A percentile compares a stretch with the other conserved stretches of the same genome.
Evolutionary conservation across 225 moss, liverwort and hornwort species (phyloP).

Genomic region (Polytrichum commune): DNA sequence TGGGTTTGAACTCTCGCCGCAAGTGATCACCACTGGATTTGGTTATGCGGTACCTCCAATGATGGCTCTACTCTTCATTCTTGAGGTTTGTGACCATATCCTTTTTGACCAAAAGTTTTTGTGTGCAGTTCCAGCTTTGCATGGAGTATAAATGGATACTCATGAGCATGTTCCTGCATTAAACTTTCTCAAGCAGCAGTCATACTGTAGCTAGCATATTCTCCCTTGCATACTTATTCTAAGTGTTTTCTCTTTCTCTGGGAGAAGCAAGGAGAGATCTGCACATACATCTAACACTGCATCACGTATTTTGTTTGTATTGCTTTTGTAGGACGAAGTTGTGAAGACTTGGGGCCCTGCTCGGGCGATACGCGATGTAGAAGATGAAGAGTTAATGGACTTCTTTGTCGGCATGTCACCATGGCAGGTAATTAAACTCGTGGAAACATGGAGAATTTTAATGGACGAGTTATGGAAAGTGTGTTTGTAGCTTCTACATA

Average conservation of each 20-base stretch:
- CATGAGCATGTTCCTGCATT: too few relatives aligned
- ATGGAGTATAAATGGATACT: too few relatives aligned
- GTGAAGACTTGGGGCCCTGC: constrained; percentile 89
- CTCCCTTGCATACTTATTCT: too few relatives aligned
- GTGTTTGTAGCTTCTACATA: too few relatives aligned
- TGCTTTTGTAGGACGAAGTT: constrained; percentile 63
- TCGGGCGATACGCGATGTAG: constrained; percentile 94
- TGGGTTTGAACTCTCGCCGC: constrained; percentile 55
- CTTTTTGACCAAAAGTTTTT: neutral
- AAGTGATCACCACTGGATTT: constrained; percentile 73
- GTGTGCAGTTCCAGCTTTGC: too few relatives aligned
- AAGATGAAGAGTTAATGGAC: constrained; percentile 89
- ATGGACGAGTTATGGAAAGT: too few relatives aligned
- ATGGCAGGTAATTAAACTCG: constrained; percentile 53
- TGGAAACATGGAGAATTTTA: neutral
- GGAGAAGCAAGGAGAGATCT: neutral
- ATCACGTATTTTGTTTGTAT: too few relatives aligned
- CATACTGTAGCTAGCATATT: too few relatives aligned
- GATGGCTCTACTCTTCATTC: constrained; percentile 81
- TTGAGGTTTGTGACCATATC: constrained; percentile 45
- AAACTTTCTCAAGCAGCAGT: too few relatives aligned
- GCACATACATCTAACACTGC: too few relatives aligned
- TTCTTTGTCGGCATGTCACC: constrained; percentile 92
- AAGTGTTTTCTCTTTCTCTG: too few relatives aligned
- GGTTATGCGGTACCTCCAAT: constrained; percentile 93